Base-by-base conservation (phyloP, 768 basidiomycete species). In the Trametes villosa region DNA sequence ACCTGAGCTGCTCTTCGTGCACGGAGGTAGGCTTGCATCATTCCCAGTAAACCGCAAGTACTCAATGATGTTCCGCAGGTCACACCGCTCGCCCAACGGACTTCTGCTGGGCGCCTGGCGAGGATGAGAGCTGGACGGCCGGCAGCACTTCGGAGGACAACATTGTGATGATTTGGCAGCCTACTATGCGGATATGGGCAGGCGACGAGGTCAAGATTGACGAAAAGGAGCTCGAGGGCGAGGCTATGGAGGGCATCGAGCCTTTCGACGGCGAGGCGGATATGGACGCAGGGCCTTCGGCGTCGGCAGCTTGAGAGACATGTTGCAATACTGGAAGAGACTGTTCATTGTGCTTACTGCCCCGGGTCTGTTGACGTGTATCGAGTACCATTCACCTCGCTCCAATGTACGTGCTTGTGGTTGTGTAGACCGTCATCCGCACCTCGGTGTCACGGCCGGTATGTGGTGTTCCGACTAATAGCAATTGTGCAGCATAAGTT, bases 121-220 rank as follows among this genome's bases (percentile, higher is more conserved):
- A 82, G 65, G 78, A 78, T 20, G 93, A 96, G 69, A 86, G 87
- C 64, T 96, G 94, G 94, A 94, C 90, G 8, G 81, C 89, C 0
- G 81, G 88, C 6, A 94, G 86, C 64, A 85, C 91, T n/a, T 96
- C 96, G 0, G 96, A 98, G 72, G 96, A 99, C 73, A 99, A 99
- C 65, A 86, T 98, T 24, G 83, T 94, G 42, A 96, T 96, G 92
- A 86, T 96, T 6, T 99, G 97, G 97, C 92, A 95, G 71, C 96
- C 96, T 17, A 94, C 91, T 18, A 91, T 93, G 83, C 90, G 93
- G 22, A 87, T 98, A 31, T 96, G 93, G 87, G 92, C 93, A 3
- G 92, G 92, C 3, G 96, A 94, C 53, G 90, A 89, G 65, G 86
- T 94, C 59, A 89, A 86, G 68, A 81, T 96, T 30, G 86, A 92